These are phyloP conservation scores for Chimonanthus praecox DNA, from an alignment of 164 flowering plant species.

Conservation along the genomic window DNA sequence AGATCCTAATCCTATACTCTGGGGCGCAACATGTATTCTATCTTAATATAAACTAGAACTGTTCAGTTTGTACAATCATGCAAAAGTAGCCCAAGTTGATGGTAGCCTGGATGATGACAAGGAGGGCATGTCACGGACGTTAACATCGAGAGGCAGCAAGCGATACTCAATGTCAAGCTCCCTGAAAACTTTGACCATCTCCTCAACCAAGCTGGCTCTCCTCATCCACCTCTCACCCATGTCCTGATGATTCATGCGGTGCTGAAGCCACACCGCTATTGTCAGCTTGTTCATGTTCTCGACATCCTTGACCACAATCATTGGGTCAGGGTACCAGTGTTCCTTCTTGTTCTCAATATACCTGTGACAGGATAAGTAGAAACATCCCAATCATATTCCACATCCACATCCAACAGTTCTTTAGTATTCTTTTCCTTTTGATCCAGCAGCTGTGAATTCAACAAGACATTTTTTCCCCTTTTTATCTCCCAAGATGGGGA, in stretches of 20 bases:
- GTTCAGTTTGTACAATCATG: not conserved
- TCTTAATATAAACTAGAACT: not conserved
- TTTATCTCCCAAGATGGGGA: not conserved
- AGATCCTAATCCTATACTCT: too few relatives aligned
- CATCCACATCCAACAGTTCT: not conserved
- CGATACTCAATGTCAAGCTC: constrained; percentile 53
- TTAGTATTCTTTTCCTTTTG: not conserved
- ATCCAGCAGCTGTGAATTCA: not conserved
- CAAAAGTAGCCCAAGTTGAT: constrained; percentile 27
- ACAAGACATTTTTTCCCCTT: not conserved
- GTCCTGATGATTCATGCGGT: constrained; percentile 46
- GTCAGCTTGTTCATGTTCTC: constrained; percentile 49
- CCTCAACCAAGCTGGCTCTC: constrained; percentile 45
- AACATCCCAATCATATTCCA: not conserved
- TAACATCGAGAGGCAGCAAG: constrained; percentile 43
- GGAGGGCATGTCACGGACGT: constrained; percentile 37
- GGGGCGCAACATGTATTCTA: too few relatives aligned
- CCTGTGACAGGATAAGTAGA: constrained; percentile 20
- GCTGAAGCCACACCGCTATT: constrained; percentile 34
- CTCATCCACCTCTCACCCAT: constrained; percentile 44
- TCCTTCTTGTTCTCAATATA: constrained; percentile 37
- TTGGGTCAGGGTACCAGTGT: constrained; percentile 45
- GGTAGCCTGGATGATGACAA: constrained; percentile 26
- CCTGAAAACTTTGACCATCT: constrained; percentile 39
- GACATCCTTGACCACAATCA: constrained; percentile 36